These are phyloP conservation scores for Ogataea corticis DNA, from an alignment of 805 yeast species.

Conservation along the genomic window DNA sequence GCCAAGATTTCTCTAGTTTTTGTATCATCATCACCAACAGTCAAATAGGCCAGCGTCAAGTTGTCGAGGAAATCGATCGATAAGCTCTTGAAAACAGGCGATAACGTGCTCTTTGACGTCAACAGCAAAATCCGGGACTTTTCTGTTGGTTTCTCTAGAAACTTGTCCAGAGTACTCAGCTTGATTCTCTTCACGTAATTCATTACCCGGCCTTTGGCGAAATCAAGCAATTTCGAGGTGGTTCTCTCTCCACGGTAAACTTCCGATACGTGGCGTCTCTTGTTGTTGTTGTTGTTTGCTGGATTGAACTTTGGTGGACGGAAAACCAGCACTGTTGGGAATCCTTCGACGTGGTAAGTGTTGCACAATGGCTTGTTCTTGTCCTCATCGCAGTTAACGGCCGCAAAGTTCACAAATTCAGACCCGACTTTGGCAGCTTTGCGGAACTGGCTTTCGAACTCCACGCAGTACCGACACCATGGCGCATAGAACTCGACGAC, in stretches of 20 bases:
- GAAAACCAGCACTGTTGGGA: conserved; percentile 80
- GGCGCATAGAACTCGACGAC: conserved; percentile 93
- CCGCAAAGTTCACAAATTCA: conserved; percentile 64
- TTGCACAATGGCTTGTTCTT: conserved; percentile 70
- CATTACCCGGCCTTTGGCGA: conserved; percentile 57
- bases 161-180: conserved; percentile 34
- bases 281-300: conserved; percentile 13
- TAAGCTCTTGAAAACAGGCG: conserved; percentile 61
- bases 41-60: conserved; percentile 48
- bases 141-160: conserved; percentile 19
- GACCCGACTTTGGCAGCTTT: conserved; percentile 63
- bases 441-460: conserved; percentile 61
- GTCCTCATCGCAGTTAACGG: conserved; percentile 82
- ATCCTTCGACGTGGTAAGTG: conserved; percentile 66
- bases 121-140: conserved; percentile 50
- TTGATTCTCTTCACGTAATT: conserved; percentile 60
- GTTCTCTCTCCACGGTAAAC: conserved; percentile 62
- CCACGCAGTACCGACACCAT: conserved; percentile 95
- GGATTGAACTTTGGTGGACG: conserved; percentile 68
- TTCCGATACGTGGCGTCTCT: conserved; percentile 51
- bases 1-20: conserved; percentile 4
- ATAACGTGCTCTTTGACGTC: conserved; percentile 47
- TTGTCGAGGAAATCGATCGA: conserved; percentile 67
- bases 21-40: conserved; percentile 30
- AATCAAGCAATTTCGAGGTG: conserved; percentile 53